Evolutionary conservation across 306 rosid genomes (phyloP).

Genomic region (Castanea sativa): DNA sequence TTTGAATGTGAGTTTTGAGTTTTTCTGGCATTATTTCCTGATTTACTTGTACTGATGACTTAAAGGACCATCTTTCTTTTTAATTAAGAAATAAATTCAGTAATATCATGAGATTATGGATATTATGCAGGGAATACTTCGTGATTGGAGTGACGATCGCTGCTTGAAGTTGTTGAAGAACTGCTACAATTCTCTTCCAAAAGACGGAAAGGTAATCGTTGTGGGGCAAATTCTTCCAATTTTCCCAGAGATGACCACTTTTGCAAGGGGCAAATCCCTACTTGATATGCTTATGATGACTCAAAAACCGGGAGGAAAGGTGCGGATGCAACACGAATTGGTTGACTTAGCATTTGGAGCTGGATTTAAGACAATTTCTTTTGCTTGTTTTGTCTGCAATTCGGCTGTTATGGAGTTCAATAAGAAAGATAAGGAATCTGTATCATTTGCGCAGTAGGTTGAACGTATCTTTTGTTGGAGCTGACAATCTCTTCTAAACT

Average conservation of each 20-base stretch:
- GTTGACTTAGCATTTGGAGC: slow-evolving; percentile 39
- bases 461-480: neutral
- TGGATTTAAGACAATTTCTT: slow-evolving; percentile 51
- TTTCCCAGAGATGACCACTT: slow-evolving; percentile 22
- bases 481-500: too few relatives aligned
- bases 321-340: slow-evolving; percentile 42
- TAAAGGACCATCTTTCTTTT: too few relatives aligned
- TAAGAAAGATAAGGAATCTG: slow-evolving; percentile 16
- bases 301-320: slow-evolving; percentile 51
- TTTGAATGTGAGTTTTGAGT: too few relatives aligned
- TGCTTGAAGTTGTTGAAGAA: slow-evolving; percentile 45
- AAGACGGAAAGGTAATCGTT: slow-evolving; percentile 53
- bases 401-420: slow-evolving; percentile 57
- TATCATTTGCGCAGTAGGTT: neutral
- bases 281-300: slow-evolving; percentile 48
- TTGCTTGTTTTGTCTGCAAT: slow-evolving; percentile 27
- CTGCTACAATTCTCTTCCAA: slow-evolving; percentile 40
- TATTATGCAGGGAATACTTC: slow-evolving; percentile 37
- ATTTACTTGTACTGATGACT: too few relatives aligned
- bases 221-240: slow-evolving; percentile 38
- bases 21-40: too few relatives aligned
- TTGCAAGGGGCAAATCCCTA: slow-evolving; percentile 8
- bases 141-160: slow-evolving; percentile 34
- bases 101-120: neutral
- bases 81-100: too few relatives aligned